Conservation (phyloP, 2,329 filamentous ascomycete species). For the Ophiostoma ulmi region DNA sequence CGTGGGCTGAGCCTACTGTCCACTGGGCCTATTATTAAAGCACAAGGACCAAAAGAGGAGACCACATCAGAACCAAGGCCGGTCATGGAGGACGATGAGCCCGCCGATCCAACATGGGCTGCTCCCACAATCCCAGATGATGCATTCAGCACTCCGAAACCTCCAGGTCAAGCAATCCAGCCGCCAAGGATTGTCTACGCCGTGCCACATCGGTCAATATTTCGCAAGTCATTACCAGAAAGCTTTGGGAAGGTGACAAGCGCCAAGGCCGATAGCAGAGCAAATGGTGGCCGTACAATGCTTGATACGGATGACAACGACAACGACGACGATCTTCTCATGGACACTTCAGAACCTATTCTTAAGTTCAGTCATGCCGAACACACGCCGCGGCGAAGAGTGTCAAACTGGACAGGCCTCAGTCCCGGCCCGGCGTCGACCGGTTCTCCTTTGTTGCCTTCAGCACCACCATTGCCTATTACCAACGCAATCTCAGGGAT, state of each 20-base stretch:
- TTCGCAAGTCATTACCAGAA: constrained; percentile 17
- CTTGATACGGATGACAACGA: constrained; percentile 32
- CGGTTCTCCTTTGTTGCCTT: neutral
- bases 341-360: constrained; percentile 8
- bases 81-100: neutral
- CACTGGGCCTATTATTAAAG: neutral
- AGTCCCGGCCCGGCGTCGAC: neutral
- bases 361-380: neutral
- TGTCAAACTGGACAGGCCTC: constrained; percentile 10
- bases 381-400: neutral
- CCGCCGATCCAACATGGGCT: constrained; percentile 38
- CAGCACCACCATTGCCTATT: neutral
- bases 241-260: constrained; percentile 1
- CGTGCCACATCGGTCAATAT: neutral
- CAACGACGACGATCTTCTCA: constrained; percentile 14
- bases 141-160: constrained; percentile 22
- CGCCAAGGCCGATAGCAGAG: neutral
- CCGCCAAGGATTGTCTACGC: neutral
- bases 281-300: constrained; percentile 25
- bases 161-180: neutral
- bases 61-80: neutral
- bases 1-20: neutral
- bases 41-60: neutral
- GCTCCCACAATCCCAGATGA: constrained; percentile 35
- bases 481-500: neutral